Evolutionary conservation across 2,329 filamentous ascomycete species (phyloP), one percentile per base, ranked within the genome.

Genomic region (Chaetomium sp.): DNA sequence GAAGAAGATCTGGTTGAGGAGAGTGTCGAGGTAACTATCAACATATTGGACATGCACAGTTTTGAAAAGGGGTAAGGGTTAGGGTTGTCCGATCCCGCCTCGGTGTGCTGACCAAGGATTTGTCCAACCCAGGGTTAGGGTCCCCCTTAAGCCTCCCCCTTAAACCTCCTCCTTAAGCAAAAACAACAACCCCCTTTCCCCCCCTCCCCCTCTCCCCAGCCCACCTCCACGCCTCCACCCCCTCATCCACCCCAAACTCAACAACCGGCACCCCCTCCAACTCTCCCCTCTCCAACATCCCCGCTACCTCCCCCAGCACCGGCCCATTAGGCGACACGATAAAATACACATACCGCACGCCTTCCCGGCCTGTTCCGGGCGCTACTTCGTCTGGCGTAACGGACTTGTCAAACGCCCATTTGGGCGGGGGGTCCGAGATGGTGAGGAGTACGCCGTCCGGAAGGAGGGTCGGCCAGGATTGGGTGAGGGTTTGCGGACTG

Each of bases 381-480:
- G 37, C 40, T 0, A 62, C 14, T 53, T 71, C 65, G 0, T 57
- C 49, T 0, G 68, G 64, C 5, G 58, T 36, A 1, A 34, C 46
- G 3, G 44, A 60, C 2, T 50, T 41, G 0, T 58, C 62, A n/a
- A 66, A 69, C 0, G 69, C 69, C 70, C 70, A 72, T 0, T 55
- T 12, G 0, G 70, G 69, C 0, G 69, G 62, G 6, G 70, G 69
- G 44, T 71, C 71, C 2, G 62, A 69, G 0, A 74, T 65, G 0
- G 72, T 72, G 0, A 74, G 62, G 8, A 73, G 67, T 0, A 55
- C 55, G 0, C 70, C 71, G 10, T 62, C 54, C 1, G 55, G 49
- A 41, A 68, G 69, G 3, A 74, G 61, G 0, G 60, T 58, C 11
- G 58, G 52, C 70, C 70, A 73, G 0, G 63, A 47, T 45, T 64